A percentile compares a stretch with the other conserved stretches of the same genome.
Evolutionary conservation across 2,329 filamentous ascomycete genomes (phyloP).

Genomic region (Fusarium sp.): DNA sequence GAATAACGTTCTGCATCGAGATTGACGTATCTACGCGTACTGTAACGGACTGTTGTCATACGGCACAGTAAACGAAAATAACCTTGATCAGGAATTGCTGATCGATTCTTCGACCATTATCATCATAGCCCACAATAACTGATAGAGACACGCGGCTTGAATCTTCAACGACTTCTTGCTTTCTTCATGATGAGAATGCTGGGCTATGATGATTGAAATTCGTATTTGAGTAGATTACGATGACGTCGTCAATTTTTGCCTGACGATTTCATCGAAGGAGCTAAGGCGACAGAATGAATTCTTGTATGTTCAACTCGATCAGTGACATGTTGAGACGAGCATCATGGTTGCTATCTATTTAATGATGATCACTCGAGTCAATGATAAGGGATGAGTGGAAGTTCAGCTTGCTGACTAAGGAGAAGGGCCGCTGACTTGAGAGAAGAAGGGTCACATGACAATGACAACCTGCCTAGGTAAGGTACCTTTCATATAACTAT

Average conservation of each 20-base stretch:
- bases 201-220: slow-evolving; percentile 32
- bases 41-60: slow-evolving; percentile 6
- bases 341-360: background rate
- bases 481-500: too few relatives aligned
- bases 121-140: slow-evolving; percentile 4
- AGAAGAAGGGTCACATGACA: background rate
- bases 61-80: background rate
- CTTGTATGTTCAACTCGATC: background rate
- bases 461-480: too few relatives aligned
- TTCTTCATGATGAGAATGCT: background rate
- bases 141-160: background rate
- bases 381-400: background rate
- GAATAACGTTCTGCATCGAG: slow-evolving; percentile 10
- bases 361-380: background rate
- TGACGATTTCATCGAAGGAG: background rate
- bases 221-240: background rate
- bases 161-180: background rate
- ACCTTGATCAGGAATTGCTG: background rate
- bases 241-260: background rate
- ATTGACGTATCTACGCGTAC: slow-evolving; percentile 4
- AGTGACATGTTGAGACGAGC: too few relatives aligned
- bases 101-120: background rate
- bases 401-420: background rate
- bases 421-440: background rate
- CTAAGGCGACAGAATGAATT: background rate